Percentiles rank a stretch among this genome's conserved stretches.
phyloP scores from a whole-genome alignment of 2,329 filamentous ascomycete species.

The Colletotrichum shisoi region DNA sequence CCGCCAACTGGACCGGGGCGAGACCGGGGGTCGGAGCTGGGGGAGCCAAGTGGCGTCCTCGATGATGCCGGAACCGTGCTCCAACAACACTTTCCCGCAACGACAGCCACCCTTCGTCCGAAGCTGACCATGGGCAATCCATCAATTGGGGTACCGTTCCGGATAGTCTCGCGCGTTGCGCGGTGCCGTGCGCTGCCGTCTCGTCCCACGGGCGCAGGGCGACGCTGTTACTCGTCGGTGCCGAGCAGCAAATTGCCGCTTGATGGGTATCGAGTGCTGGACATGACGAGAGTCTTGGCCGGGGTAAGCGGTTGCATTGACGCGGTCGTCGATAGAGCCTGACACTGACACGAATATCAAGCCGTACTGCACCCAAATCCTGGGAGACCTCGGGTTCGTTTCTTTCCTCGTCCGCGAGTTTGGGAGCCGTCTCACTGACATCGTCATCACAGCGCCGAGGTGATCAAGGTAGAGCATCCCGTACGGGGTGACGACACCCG shows the following conservation, averaged over 20 bases:
- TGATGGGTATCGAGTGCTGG: constrained; percentile 85
- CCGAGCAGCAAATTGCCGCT: constrained; percentile 65
- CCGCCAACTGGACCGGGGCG: constrained; percentile 36
- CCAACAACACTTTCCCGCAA: constrained; percentile 20
- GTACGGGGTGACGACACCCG: constrained; percentile 90
- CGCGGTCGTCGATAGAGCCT: not conserved
- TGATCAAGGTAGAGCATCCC: constrained; percentile 97
- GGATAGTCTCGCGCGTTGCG: constrained; percentile 4
- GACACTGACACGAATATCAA: constrained; percentile 50
- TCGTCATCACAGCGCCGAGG: constrained; percentile 73
- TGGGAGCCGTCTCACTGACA: constrained; percentile 43
- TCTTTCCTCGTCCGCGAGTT: constrained; percentile 36
- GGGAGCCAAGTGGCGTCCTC: constrained; percentile 12
- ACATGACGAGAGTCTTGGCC: constrained; percentile 95
- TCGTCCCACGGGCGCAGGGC: constrained; percentile 35
- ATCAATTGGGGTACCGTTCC: not conserved
- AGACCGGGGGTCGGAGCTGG: constrained; percentile 37
- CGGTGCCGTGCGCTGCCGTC: not conserved
- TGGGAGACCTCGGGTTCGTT: constrained; percentile 90
- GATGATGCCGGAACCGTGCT: constrained; percentile 13
- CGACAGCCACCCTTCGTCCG: not conserved
- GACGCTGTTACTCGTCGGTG: constrained; percentile 45
- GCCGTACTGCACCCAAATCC: constrained; percentile 97
- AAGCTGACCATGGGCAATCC: constrained; percentile 3
- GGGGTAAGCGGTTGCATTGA: constrained; percentile 66